These are phyloP conservation scores for Rhizopogon vinicolor DNA, from an alignment of 768 basidiomycete species.

Conservation along the genomic window DNA sequence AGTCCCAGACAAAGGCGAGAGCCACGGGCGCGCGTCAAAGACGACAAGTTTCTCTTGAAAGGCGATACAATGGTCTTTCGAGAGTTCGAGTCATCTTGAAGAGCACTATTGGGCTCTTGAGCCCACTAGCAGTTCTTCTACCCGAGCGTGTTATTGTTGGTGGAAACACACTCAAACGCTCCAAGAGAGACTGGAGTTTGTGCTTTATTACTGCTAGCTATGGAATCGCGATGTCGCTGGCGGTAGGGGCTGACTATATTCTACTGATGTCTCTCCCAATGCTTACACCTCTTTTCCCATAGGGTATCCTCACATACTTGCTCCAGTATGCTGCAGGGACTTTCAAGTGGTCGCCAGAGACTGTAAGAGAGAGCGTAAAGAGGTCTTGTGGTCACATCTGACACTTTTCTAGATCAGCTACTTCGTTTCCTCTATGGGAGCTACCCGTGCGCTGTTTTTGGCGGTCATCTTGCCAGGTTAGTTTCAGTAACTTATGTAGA, in stretches of 20 bases:
- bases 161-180: conserved; percentile 35
- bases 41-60: not conserved
- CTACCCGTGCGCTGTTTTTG: conserved; percentile 50
- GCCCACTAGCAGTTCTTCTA: conserved; percentile 63
- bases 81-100: conserved; percentile 22
- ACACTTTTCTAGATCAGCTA: conserved; percentile 54
- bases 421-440: conserved; percentile 54
- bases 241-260: conserved; percentile 27
- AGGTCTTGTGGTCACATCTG: not conserved
- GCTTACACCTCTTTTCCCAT: not conserved
- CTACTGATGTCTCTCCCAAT: not conserved
- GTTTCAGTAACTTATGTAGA: conserved; percentile 12
- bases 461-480: conserved; percentile 57
- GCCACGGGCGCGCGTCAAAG: conserved; percentile 26
- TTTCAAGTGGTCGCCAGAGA: conserved; percentile 67
- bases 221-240: conserved; percentile 37
- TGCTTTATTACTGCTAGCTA: conserved; percentile 50
- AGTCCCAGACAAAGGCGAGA: conserved; percentile 58
- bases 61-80: conserved; percentile 4
- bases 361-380: conserved; percentile 32
- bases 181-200: conserved; percentile 61
- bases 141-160: conserved; percentile 32
- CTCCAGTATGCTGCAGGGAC: conserved; percentile 60
- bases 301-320: conserved; percentile 56
- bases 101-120: conserved; percentile 56